Percentiles rank a stretch among this genome's conserved stretches.
Evolutionary conservation across 176 grass and related monocot species (phyloP).

Genomic region (Bonia amplexicaulis): DNA sequence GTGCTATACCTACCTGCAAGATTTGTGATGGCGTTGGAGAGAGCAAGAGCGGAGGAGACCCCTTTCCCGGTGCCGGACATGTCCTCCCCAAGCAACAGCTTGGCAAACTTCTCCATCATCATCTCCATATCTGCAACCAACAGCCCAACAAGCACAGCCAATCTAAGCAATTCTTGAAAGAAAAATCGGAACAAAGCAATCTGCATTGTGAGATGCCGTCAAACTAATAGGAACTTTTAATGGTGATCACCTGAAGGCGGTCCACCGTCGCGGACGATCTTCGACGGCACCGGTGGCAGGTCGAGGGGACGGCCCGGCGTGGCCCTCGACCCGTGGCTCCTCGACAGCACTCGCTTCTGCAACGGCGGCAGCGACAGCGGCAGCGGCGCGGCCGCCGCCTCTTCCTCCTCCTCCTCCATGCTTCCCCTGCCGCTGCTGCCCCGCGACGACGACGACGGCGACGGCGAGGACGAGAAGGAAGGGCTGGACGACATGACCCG

Average conservation of each 20-base stretch:
- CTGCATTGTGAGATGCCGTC: neutral
- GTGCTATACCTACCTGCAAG: conserved; percentile 41
- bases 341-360: conserved; percentile 28
- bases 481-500: conserved; percentile 26
- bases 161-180: neutral
- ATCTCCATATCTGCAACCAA: conserved; percentile 48
- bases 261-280: neutral
- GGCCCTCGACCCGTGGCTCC: conserved; percentile 34
- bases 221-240: neutral
- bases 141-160: neutral
- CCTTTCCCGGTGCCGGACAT: conserved; percentile 82
- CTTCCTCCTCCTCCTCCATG: neutral
- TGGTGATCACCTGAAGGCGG: conserved; percentile 28
- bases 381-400: neutral
- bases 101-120: conserved; percentile 70
- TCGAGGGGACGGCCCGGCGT: neutral
- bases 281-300: conserved; percentile 20
- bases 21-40: conserved; percentile 84
- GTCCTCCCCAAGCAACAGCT: conserved; percentile 82
- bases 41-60: conserved; percentile 70
- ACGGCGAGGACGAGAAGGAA: conserved; percentile 22
- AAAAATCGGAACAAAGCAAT: neutral
- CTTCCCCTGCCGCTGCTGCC: conserved; percentile 10
- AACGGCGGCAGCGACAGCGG: conserved; percentile 21
- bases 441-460: conserved; percentile 15